phyloP scores from a whole-genome alignment of 2,329 filamentous ascomycete genomes.

The Cercospora sp. region DNA sequence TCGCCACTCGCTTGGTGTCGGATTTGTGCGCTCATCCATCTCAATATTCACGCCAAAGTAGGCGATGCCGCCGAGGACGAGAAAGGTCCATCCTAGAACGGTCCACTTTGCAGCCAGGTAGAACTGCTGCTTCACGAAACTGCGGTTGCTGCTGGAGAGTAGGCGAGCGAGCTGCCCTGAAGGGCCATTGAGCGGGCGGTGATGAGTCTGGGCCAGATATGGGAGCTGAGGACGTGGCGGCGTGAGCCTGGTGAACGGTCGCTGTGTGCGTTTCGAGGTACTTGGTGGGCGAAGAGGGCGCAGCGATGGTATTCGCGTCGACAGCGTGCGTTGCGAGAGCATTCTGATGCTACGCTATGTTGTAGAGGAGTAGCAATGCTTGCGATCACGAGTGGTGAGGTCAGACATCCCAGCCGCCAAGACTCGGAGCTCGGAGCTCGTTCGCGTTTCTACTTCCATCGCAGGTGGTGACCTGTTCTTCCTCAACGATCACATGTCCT shows the following conservation, averaged over 20 bases:
- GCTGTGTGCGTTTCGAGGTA: conserved; percentile 30
- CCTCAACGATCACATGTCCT: not conserved
- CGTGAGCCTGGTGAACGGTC: conserved; percentile 60
- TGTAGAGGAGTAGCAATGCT: not conserved
- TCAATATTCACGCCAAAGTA: conserved; percentile 71
- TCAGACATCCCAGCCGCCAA: not conserved
- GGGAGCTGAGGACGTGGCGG: conserved; percentile 62
- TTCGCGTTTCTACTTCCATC: not conserved
- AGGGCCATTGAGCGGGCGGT: conserved; percentile 25
- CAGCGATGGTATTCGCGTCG: conserved; percentile 28
- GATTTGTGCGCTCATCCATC: conserved; percentile 70
- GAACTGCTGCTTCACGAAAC: conserved; percentile 69
- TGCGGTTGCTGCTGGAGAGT: conserved; percentile 74
- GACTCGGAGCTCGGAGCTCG: not conserved
- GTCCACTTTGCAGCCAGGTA: conserved; percentile 69
- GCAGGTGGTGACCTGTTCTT: not conserved
- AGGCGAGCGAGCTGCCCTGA: conserved; percentile 60
- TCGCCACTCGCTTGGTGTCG: conserved; percentile 80
- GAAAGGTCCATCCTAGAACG: conserved; percentile 63
- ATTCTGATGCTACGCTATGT: conserved; percentile 14
- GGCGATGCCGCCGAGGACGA: conserved; percentile 60
- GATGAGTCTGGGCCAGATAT: conserved; percentile 60
- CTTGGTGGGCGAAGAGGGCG: conserved; percentile 32
- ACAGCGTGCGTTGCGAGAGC: conserved; percentile 23
- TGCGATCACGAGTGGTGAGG: not conserved